Evolutionary conservation across 139 green algal genomes (phyloP).

Genomic region (Tetraselmis chui): DNA sequence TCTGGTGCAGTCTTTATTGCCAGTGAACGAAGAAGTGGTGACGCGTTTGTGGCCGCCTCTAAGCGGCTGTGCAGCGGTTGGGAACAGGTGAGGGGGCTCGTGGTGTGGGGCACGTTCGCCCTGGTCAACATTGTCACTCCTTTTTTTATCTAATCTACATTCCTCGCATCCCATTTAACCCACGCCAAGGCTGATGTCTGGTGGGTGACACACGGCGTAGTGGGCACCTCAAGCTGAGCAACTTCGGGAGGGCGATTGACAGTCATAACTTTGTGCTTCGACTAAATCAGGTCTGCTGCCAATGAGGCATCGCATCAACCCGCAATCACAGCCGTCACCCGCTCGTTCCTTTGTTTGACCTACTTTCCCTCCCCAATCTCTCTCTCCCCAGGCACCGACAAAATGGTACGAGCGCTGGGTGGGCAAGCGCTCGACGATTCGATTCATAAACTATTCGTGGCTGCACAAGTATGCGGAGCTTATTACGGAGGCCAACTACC

Average conservation of each 20-base stretch:
- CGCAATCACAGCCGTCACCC: no score
- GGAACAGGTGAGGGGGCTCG: neutral
- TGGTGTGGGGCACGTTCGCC: neutral
- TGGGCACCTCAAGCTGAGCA: neutral
- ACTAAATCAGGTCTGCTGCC: neutral
- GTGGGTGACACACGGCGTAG: neutral
- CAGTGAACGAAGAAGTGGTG: neutral
- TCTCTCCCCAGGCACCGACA: neutral
- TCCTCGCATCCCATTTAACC: no score
- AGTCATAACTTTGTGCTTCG: neutral
- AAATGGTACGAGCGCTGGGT: neutral
- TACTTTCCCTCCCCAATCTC: no score
- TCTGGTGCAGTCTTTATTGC: neutral
- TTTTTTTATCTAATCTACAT: no score
- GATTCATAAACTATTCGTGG: neutral
- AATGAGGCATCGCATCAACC: no score
- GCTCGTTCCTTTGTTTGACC: no score
- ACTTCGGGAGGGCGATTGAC: neutral
- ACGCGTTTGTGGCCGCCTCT: neutral
- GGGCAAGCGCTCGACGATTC: neutral
- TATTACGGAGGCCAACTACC: neutral
- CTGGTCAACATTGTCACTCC: no score
- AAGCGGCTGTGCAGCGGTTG: neutral
- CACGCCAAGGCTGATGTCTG: neutral
- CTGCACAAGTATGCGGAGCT: neutral